Base-by-base conservation (phyloP, 148 eudicot genomes). In the Chenopodium berlandieri region DNA sequence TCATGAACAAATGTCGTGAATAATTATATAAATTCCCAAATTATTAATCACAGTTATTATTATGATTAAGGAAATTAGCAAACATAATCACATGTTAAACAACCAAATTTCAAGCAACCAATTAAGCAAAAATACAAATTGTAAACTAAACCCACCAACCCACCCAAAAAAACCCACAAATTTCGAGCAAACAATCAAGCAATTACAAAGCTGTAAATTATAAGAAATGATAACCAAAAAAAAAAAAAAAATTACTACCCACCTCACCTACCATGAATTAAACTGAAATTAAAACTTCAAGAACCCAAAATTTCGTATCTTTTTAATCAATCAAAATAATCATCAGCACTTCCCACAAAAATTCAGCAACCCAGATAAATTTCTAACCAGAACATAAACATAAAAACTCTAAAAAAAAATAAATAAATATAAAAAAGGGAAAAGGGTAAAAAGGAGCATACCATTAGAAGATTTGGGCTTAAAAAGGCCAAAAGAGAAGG, bases 401-500 rank as follows among this genome's bases (percentile, higher is more conserved):
- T 22, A 16, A 10, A 19, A 12, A 73, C 10, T 0, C 11, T 17
- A 44, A 27, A 8, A 30, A 30, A 44, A 44, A 68, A 47, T 14
- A 1, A 50, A 19, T 23, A 23, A 23, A 23, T 23, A 23, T 23
- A 9, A 4, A 31, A 37, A 34, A 14, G 75, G 34, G 46, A 47
- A 16, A 52, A 17, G 1, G 47, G 7, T 40, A 60, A 67, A 71
- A 60, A 32, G 23, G 2, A 52, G 20, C 37, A 37, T 74, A 94
- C 92, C 89, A 66, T 56, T 27, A 71, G 86, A 17, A 19, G 79
- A 4, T 0, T 62, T 82, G 76, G 89, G 72, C 2, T 85, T 88
- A 7, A 88, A 75, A 84, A 86, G 85, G 70, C 78, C 83, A 78
- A 83, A 81, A 78, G 86, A 79, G 68, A 89, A 84, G 68, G 84